Conservation (phyloP, 2,329 filamentous ascomycete species). For the Biscogniauxia sp. region DNA sequence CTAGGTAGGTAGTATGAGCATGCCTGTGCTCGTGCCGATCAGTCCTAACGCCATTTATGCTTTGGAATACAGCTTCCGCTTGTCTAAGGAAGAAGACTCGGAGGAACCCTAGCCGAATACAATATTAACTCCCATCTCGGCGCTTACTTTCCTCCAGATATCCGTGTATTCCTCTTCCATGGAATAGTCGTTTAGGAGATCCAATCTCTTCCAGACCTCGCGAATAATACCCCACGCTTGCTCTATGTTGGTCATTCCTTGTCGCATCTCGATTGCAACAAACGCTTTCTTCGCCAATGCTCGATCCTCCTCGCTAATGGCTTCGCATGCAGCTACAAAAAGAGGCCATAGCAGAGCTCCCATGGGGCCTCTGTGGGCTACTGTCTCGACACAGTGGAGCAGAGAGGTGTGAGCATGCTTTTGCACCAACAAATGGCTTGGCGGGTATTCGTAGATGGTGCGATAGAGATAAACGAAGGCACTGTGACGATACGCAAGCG, state of each 20-base stretch:
- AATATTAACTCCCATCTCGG: constrained; percentile 57
- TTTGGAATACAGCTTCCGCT: neutral
- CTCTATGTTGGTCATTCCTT: constrained; percentile 65
- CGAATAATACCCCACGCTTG: constrained; percentile 59
- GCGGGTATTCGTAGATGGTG: constrained; percentile 48
- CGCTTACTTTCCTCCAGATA: constrained; percentile 56
- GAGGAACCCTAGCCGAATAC: constrained; percentile 51
- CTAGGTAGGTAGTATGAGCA: neutral
- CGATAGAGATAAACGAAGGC: constrained; percentile 58
- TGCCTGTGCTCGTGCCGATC: neutral
- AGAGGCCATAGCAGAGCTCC: constrained; percentile 63
- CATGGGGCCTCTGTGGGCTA: constrained; percentile 57
- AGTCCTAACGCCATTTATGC: neutral
- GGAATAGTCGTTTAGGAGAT: constrained; percentile 32
- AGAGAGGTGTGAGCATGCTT: constrained; percentile 50
- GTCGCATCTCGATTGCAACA: constrained; percentile 50
- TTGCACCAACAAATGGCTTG: constrained; percentile 51
- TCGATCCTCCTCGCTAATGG: constrained; percentile 47
- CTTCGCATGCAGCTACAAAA: constrained; percentile 63
- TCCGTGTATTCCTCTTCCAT: constrained; percentile 33
- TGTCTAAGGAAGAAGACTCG: neutral
- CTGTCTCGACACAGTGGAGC: constrained; percentile 53
- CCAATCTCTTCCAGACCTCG: constrained; percentile 57
- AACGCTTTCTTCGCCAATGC: constrained; percentile 52
- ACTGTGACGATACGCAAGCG: constrained; percentile 59